Evolutionary conservation across 257 asterid species (phyloP), one percentile per base, ranked within the genome.

Genomic region (Buddleja alternifolia): DNA sequence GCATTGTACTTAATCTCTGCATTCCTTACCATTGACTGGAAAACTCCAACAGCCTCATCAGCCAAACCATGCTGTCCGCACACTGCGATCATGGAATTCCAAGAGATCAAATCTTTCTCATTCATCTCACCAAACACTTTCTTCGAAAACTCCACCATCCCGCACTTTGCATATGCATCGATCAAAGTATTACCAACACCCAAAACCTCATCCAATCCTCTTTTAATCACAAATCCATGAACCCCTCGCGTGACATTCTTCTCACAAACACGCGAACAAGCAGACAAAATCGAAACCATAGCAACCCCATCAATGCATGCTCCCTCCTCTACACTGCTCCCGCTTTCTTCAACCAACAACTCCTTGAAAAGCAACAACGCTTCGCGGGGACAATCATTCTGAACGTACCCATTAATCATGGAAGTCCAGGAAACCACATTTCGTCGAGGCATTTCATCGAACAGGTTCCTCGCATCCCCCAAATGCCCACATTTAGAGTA

Each of bases 401-500:
- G 89, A 52, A 86, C 87, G 46, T 84, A 89, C 2, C 97, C 99
- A 32, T 78, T 84, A 61, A 94, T 87, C 91, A 94, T 85, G 15
- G 97, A 85, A 41, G 97, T 91, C 97, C 99, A 91, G n/a, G 93
- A 90, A 37, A 94, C 97, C 29, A 87, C 83, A 65, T 94, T 94
- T 86, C 88, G 78, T 0, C 69, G 80, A 54, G 93, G 92, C 76
- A 84, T 86, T 82, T 79, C 93, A 42, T 94, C 92, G 60, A 94
- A 94, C 88, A 91, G 34, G 25, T 57, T 74, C 4, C 89, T 56
- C 19, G 97, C 99, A 66, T 89, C 95, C 2, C 42, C 58, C 66
- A 94, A 20, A 4, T 79, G 56, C 11, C 90, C 85, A 24, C 99
- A 91, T 70, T 91, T 90, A 0, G 96, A 73, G 77, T 91, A 94